Evolutionary conservation across 192 early-diverging fungal species (phyloP), one percentile per base, ranked within the genome.

Genomic region (Backusella mclennaniae): DNA sequence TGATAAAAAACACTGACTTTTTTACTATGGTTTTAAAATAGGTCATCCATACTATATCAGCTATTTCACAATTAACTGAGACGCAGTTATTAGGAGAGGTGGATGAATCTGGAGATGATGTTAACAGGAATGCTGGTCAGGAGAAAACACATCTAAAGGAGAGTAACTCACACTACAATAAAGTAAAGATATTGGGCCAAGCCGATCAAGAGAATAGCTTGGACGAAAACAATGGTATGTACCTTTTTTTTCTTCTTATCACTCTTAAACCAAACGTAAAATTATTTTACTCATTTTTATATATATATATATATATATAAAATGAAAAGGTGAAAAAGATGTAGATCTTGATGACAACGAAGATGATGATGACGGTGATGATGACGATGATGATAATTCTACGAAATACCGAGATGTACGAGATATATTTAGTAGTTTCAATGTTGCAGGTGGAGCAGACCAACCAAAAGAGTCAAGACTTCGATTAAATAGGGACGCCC

Each of bases 1-100:
- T 15, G 21, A 49, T 29, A 26, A 44, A 14, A 33, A 67, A 15
- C 6, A 14, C 2, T 38, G 9, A n/a, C 17, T 3, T 42, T 39
- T 6, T 74, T 66, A 15, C 15, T 66, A 19, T 56, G 33, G 11
- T 38, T 31, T 73, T 75, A 33, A 78, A 71, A 33, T 86, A 90
- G 82, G 93, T 95, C 4, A 80, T 94, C 29, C 89, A 90, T 72
- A 95, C 95, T 4, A 87, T 95, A 63, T 75, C 94, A 67, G 88
- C 93, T 11, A 75, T 67, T 21, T 53, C 56, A 67, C 35, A 41
- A 67, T 21, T 53, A 23, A 44, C 63, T 4, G 33, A 49, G 23
- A 71, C 53, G 21, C 52, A 66, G 46, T 33, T 73, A 77, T 71
- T 21, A 72, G 35, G 52, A 71, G 59, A 49, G 38, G 19, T 35